phyloP scores from a whole-genome alignment of 2,329 filamentous ascomycete species.

The Fusarium verticillioides region DNA sequence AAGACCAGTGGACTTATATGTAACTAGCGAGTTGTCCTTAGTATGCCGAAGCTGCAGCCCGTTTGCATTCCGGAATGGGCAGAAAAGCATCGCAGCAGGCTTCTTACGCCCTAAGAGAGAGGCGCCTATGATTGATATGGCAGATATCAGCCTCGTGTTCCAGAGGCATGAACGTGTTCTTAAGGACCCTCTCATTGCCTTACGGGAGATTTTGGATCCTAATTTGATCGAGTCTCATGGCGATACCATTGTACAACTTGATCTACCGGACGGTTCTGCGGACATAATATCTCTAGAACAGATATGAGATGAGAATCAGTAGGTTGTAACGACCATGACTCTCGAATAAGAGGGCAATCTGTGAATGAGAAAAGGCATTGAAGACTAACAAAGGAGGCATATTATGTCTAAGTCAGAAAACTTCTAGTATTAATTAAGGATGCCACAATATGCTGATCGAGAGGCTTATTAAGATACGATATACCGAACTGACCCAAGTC shows the following conservation, averaged over 20 bases:
- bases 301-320: not conserved
- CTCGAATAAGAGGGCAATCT: not conserved
- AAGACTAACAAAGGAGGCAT: not conserved
- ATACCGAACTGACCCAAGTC: not conserved
- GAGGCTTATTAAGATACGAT: not conserved
- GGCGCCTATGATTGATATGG: not conserved
- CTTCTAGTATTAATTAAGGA: not conserved
- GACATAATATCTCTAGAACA: not conserved
- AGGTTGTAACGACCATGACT: not conserved
- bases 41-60: not conserved
- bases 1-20: not conserved
- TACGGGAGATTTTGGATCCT: not conserved
- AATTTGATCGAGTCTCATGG: not conserved
- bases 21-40: not conserved
- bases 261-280: not conserved
- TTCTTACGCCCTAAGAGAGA: not conserved
- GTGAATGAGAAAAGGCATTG: not conserved
- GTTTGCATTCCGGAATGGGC: not conserved
- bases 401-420: not conserved
- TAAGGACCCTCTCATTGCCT: not conserved
- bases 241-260: not conserved
- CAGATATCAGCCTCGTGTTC: not conserved
- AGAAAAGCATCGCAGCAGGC: not conserved
- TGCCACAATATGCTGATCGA: too few relatives aligned
- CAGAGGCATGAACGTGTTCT: not conserved